Evolutionary conservation across 164 flowering plant species (phyloP).

Genomic region (Paratinospora sagittata): DNA sequence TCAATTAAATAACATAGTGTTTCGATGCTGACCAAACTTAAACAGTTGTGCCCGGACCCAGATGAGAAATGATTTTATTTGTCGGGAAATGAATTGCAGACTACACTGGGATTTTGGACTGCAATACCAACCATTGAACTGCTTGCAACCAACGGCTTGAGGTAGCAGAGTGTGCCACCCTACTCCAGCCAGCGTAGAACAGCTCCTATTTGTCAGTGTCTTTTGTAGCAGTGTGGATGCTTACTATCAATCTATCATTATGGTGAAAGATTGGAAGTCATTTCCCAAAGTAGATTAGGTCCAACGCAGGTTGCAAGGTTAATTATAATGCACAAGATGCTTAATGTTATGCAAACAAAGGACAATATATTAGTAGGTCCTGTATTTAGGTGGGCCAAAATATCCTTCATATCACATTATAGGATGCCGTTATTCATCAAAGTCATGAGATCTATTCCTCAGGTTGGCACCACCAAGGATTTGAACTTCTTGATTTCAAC

Average conservation of each 20-base stretch:
- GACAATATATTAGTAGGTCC: too few species aligned
- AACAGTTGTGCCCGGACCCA: not conserved
- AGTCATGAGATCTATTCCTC: too few species aligned
- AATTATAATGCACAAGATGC: not conserved
- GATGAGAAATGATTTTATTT: not conserved
- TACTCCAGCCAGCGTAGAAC: not conserved
- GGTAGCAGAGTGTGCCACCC: not conserved
- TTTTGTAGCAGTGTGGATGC: not conserved
- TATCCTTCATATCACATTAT: too few species aligned
- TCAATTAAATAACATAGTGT: not conserved
- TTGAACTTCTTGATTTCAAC: too few species aligned
- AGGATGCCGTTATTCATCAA: too few species aligned
- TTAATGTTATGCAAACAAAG: too few species aligned
- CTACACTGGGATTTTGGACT: not conserved
- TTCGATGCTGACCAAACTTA: not conserved
- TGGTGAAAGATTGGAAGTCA: not conserved
- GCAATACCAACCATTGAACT: not conserved
- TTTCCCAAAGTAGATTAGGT: not conserved
- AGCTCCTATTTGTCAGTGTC: not conserved
- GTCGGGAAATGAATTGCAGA: not conserved
- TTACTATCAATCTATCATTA: too few species aligned
- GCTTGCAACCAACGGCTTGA: too few species aligned
- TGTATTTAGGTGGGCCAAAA: too few species aligned
- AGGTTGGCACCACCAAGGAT: too few species aligned
- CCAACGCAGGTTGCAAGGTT: not conserved